Conservation (phyloP, 2,329 filamentous ascomycete species). For the Bipolaris victoriae region DNA sequence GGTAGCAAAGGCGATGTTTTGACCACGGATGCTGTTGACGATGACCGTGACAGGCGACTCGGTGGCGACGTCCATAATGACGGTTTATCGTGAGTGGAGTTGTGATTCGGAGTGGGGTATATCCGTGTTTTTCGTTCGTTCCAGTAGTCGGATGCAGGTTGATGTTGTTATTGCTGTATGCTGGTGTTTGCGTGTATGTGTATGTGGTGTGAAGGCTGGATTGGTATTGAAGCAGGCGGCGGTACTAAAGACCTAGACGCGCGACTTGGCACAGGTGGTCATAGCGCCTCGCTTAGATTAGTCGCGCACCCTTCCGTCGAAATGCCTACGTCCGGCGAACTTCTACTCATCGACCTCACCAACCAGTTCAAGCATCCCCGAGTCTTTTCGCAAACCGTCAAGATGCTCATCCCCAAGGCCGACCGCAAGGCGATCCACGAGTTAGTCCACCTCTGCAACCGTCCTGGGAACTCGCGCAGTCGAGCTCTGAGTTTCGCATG, state of each 20-base stretch:
- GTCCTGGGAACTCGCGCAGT: slow-evolving; percentile 27
- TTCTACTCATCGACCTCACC: slow-evolving; percentile 28
- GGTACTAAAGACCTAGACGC: background rate
- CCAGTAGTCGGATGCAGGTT: background rate
- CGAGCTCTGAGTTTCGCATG: slow-evolving; percentile 36
- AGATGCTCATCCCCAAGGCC: slow-evolving; percentile 96
- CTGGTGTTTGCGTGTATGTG: background rate
- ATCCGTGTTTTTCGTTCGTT: background rate
- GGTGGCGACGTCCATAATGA: slow-evolving; percentile 33
- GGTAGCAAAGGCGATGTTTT: slow-evolving; percentile 81
- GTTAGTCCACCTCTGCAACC: slow-evolving; percentile 70
- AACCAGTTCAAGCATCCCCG: slow-evolving; percentile 30
- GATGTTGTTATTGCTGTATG: background rate
- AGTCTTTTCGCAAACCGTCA: slow-evolving; percentile 48
- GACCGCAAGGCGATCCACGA: slow-evolving; percentile 99
- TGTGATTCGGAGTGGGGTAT: background rate
- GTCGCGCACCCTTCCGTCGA: slow-evolving; percentile 21
- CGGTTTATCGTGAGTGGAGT: background rate
- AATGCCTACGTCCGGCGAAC: slow-evolving; percentile 20
- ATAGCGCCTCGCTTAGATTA: slow-evolving; percentile 22
- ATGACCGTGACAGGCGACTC: slow-evolving; percentile 62
- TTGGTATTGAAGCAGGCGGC: slow-evolving; percentile 1
- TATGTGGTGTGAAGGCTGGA: background rate
- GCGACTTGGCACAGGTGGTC: slow-evolving; percentile 15
- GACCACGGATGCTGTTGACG: slow-evolving; percentile 81